Base-by-base conservation (phyloP, 108 stramenopile species). In the Aureococcus anophagefferens region DNA sequence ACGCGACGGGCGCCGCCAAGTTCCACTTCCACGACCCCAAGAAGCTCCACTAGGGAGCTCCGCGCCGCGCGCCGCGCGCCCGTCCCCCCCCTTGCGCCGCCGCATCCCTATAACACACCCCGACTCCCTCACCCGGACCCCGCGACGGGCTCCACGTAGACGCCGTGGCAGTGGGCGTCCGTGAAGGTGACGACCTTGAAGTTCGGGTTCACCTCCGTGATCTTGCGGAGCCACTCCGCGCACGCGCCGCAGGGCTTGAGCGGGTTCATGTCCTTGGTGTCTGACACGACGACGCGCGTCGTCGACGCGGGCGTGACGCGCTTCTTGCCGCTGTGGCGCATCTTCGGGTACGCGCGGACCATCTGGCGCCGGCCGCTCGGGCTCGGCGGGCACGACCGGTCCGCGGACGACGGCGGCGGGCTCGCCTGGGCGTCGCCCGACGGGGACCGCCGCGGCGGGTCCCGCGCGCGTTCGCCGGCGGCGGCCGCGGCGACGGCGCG, bases 221-320 rank as follows among this genome's bases (percentile, higher is more conserved):
- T 95, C 76, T 98, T 98, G 76, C 94, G 94, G 59, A 98, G 83
- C 96, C 96, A 98, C 73, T 96, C 94, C 72, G 88, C 94, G 83
- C 96, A 98, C 15, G 94, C 89, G 0, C 96, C 96, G 79, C 96
- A 98, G 9, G 96, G 96, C 67, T 87, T 84, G 17, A 97, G 79
- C 0, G 96, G 96, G 80, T 97, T 97, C 66, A 92, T 76, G 65
- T 92, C 91, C 77, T 83, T 65, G 5, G 36, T 16, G 35, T 72
- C 67, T n/a, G n/a, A n/a, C 0, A 66, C 66, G 18, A 4, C 4
- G 16, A 70, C 59, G 30, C 45, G 21, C 11, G 46, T 70, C 35
- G 66, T 35, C 66, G 9, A 7, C 25, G 35, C 5, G 25, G 32
- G 25, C 32, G 33, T 5, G 16, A 67, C 4, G 15, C 5, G 66